phyloP scores from a whole-genome alignment of 495 filamentous ascomycete genomes.

The Echria macrotheca region DNA sequence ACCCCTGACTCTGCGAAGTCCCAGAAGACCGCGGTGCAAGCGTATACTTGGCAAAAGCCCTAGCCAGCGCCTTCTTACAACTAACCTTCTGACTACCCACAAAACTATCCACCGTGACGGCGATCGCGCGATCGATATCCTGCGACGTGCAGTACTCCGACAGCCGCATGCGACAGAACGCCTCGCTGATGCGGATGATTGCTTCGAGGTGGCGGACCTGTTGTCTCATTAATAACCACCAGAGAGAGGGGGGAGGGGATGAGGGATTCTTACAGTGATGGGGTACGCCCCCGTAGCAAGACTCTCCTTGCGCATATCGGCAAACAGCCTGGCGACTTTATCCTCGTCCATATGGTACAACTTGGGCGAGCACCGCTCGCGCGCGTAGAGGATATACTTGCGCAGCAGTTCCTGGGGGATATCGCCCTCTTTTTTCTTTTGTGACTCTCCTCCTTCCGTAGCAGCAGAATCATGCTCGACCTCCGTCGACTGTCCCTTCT shows the following conservation, averaged over 20 bases:
- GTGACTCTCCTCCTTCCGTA: conserved; percentile 19
- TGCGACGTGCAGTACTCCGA: conserved; percentile 82
- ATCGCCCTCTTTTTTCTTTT: conserved; percentile 58
- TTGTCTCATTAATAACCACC: no score
- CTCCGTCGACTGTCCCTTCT: conserved; percentile 52
- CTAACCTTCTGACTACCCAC: conserved; percentile 95
- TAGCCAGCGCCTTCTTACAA: conserved; percentile 92
- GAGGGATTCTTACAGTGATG: conserved; percentile 94
- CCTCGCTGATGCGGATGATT: conserved; percentile 87
- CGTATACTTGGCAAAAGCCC: conserved; percentile 96
- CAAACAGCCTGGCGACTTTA: conserved; percentile 89
- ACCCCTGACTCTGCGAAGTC: not conserved
- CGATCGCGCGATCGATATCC: conserved; percentile 96
- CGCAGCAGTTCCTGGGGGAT: conserved; percentile 88
- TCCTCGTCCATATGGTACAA: conserved; percentile 98
- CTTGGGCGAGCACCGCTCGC: conserved; percentile 86
- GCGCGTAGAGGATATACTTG: conserved; percentile 96
- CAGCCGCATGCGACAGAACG: conserved; percentile 93
- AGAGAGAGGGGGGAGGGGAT: no score
- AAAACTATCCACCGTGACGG: conserved; percentile 93
- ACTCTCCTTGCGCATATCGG: conserved; percentile 91
- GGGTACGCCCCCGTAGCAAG: conserved; percentile 94
- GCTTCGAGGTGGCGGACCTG: conserved; percentile 96
- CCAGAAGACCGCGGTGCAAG: conserved; percentile 39
- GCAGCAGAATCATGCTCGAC: conserved; percentile 48